phyloP scores from a whole-genome alignment of 176 grass and related monocot species.

The Phyllostachys edulis region DNA sequence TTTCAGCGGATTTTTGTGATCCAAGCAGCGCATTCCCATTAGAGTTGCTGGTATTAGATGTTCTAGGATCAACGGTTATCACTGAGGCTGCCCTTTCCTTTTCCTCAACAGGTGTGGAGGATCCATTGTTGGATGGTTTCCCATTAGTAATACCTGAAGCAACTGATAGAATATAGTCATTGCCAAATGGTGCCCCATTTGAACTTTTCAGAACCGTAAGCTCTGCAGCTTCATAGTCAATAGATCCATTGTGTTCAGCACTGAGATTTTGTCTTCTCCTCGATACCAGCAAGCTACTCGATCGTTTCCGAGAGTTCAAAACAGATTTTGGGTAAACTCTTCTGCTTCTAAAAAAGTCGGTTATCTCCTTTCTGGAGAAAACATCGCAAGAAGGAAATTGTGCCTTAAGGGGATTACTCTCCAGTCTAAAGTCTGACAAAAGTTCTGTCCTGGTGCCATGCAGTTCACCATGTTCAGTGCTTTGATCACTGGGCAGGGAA shows the following conservation, averaged over 20 bases:
- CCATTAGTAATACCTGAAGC: constrained; percentile 49
- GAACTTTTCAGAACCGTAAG: constrained; percentile 41
- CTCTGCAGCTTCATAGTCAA: constrained; percentile 45
- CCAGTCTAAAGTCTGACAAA: constrained; percentile 46
- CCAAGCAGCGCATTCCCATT: constrained; percentile 41
- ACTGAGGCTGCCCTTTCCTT: constrained; percentile 33
- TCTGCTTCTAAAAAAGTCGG: constrained; percentile 77
- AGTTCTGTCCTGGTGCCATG: constrained; percentile 34
- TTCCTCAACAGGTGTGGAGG: constrained; percentile 43
- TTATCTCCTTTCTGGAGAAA: constrained; percentile 89
- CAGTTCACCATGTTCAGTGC: constrained; percentile 38
- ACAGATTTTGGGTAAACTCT: constrained; percentile 69
- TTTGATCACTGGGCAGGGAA: constrained; percentile 34
- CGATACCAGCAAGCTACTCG: constrained; percentile 28
- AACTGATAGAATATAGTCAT: constrained; percentile 55
- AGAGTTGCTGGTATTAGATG: constrained; percentile 35
- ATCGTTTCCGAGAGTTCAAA: constrained; percentile 53
- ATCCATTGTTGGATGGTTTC: constrained; percentile 50
- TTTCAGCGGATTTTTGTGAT: constrained; percentile 42
- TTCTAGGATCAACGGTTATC: constrained; percentile 44
- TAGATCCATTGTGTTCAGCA: constrained; percentile 34
- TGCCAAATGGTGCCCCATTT: constrained; percentile 42
- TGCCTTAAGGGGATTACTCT: constrained; percentile 67
- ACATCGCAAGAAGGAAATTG: constrained; percentile 85
- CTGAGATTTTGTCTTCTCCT: constrained; percentile 42